Evolutionary conservation across 75 land plant genomes (phyloP).

Genomic region (Chamaecyparis obtusa): DNA sequence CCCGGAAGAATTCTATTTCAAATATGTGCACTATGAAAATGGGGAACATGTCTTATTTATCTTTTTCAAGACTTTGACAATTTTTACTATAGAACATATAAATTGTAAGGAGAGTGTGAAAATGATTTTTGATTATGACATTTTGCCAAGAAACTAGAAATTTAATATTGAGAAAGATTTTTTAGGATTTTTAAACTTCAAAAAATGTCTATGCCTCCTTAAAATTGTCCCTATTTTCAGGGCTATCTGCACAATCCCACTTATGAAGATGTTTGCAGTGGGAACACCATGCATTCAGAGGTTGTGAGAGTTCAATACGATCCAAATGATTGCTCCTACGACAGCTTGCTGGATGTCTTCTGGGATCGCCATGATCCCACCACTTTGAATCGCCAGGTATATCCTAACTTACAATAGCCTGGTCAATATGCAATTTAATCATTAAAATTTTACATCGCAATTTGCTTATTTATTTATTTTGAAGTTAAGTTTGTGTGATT

Average conservation of each 20-base stretch:
- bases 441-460: background rate
- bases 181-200: background rate
- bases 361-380: slow-evolving; percentile 93
- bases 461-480: background rate
- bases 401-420: background rate
- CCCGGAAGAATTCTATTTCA: background rate
- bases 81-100: background rate
- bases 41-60: background rate
- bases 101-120: background rate
- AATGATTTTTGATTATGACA: background rate
- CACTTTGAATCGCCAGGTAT: slow-evolving; percentile 85
- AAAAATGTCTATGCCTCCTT: background rate
- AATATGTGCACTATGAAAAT: background rate
- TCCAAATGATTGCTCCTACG: slow-evolving; percentile 56
- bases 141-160: background rate
- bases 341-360: slow-evolving; percentile 56
- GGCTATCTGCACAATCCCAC: slow-evolving; percentile 65
- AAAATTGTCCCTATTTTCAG: slow-evolving; percentile 17
- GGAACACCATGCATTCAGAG: slow-evolving; percentile 70
- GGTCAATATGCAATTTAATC: background rate
- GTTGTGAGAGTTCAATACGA: slow-evolving; percentile 71
- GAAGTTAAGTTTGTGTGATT: background rate
- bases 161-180: background rate
- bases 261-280: slow-evolving; percentile 72
- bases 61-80: background rate